Conservation (phyloP, 2,329 filamentous ascomycete species). For the Canariomyces notabilis region DNA sequence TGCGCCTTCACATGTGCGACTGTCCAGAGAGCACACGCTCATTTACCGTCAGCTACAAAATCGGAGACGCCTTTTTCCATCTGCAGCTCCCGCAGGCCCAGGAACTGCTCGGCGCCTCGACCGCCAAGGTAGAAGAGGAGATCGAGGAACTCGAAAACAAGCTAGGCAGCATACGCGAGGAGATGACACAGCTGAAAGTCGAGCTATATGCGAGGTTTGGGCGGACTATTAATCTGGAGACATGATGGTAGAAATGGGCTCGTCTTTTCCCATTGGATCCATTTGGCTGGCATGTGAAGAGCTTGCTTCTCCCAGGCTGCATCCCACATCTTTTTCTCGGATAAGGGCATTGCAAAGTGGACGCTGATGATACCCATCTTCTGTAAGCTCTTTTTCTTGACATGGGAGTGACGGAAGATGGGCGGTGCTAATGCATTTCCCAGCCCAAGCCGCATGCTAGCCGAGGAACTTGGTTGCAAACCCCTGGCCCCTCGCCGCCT, state of each 20-base stretch:
- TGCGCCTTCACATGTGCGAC: conserved; percentile 14
- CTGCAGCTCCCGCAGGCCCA: conserved; percentile 80
- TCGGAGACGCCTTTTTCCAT: conserved; percentile 92
- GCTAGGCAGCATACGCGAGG: conserved; percentile 68
- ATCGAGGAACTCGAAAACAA: conserved; percentile 72
- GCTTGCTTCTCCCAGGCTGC: neutral
- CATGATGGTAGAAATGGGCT: conserved; percentile 42
- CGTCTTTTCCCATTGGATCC: neutral
- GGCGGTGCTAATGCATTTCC: conserved; percentile 2
- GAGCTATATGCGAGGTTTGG: conserved; percentile 92
- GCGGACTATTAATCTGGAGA: conserved; percentile 93
- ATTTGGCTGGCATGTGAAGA: neutral
- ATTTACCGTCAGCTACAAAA: conserved; percentile 69
- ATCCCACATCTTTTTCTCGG: neutral
- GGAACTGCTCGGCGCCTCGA: conserved; percentile 69
- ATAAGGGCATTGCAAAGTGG: no score
- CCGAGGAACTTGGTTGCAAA: no score
- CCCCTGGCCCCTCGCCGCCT: no score
- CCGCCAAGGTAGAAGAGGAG: conserved; percentile 69
- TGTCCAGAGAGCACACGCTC: conserved; percentile 1
- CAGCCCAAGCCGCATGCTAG: neutral
- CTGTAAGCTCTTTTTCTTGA: neutral
- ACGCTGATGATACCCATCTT: no score
- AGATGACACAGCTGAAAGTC: conserved; percentile 87
- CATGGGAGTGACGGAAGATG: neutral